Evolutionary conservation across 805 yeast genomes (phyloP).

Genomic region (Saccharomyces jurei): DNA sequence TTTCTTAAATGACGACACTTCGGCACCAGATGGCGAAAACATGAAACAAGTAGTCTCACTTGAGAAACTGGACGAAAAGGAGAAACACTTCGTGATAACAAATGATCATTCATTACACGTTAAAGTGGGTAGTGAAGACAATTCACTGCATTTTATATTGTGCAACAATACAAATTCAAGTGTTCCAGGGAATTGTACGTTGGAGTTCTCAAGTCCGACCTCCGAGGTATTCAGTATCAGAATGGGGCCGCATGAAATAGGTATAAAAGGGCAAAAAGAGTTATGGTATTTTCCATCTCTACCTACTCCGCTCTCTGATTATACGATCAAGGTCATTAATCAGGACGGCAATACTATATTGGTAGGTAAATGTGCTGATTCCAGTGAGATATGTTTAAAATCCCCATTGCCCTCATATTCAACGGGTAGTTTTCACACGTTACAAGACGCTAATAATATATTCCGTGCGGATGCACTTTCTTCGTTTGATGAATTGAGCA

Average conservation of each 20-base stretch:
- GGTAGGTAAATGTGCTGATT: background rate
- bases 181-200: background rate
- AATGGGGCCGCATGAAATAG: background rate
- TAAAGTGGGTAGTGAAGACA: background rate
- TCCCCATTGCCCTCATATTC: background rate
- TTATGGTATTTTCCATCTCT: background rate
- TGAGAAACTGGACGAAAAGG: background rate
- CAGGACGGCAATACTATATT: background rate
- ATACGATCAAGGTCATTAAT: background rate
- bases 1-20: background rate
- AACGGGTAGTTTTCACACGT: background rate
- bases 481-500: background rate
- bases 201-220: background rate
- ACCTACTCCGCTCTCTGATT: background rate
- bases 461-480: background rate
- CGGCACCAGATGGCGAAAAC: background rate
- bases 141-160: background rate
- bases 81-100: background rate
- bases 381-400: background rate
- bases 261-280: background rate
- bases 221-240: background rate
- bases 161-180: background rate
- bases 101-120: background rate
- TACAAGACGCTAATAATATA: background rate
- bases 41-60: background rate